Conservation (phyloP, 2,329 filamentous ascomycete species). For the Shiraia sp. region DNA sequence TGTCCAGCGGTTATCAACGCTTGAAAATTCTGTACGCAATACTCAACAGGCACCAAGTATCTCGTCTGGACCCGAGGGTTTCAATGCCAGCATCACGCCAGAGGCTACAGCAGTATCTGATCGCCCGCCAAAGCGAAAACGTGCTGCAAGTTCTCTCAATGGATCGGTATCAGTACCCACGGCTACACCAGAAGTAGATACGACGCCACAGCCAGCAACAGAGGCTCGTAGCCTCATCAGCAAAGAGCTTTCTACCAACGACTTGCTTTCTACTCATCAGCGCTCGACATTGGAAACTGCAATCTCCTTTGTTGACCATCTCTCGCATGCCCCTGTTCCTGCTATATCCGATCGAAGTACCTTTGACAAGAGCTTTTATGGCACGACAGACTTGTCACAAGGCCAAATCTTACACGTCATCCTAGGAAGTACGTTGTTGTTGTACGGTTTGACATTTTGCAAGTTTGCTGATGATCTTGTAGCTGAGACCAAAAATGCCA, state of each 20-base stretch:
- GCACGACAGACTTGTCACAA: slow-evolving; percentile 27
- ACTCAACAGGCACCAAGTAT: slow-evolving; percentile 10
- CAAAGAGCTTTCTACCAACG: slow-evolving; percentile 35
- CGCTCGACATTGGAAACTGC: slow-evolving; percentile 35
- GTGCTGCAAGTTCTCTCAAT: slow-evolving; percentile 20
- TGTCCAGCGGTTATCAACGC: slow-evolving; percentile 29
- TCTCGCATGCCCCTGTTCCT: slow-evolving; percentile 27
- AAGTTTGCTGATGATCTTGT: slow-evolving; percentile 1
- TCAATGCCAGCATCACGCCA: slow-evolving; percentile 1
- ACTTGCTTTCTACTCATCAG: slow-evolving; percentile 28
- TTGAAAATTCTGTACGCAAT: slow-evolving; percentile 28
- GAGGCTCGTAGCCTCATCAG: slow-evolving; percentile 33
- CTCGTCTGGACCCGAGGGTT: slow-evolving; percentile 2
- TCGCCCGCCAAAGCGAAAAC: slow-evolving; percentile 24
- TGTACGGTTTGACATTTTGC: not conserved
- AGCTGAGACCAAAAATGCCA: slow-evolving; percentile 22
- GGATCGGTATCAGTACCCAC: slow-evolving; percentile 3
- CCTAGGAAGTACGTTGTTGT: slow-evolving; percentile 23
- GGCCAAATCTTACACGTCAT: slow-evolving; percentile 34
- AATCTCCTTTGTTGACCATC: slow-evolving; percentile 35
- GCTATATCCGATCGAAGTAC: slow-evolving; percentile 26
- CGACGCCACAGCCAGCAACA: slow-evolving; percentile 21
- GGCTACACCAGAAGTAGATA: slow-evolving; percentile 21
- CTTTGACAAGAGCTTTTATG: slow-evolving; percentile 28
- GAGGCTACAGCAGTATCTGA: slow-evolving; percentile 10